Conservation (phyloP, 768 basidiomycete species). For the Leccinum incarnatum region DNA sequence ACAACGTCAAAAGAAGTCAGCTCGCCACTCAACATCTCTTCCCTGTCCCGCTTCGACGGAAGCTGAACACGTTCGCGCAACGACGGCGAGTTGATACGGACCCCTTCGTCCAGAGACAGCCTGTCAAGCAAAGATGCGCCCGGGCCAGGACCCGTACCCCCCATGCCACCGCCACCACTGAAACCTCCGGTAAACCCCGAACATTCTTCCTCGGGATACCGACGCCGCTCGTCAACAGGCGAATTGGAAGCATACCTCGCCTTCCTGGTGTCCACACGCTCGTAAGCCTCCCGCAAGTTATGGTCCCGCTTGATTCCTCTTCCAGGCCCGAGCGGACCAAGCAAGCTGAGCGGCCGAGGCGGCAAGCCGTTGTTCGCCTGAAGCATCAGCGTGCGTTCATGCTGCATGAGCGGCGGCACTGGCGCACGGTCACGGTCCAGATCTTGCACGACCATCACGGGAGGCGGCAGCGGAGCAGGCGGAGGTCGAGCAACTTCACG, state of each 20-base stretch:
- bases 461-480: conserved; percentile 3
- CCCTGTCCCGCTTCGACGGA: conserved; percentile 32
- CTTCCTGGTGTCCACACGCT: conserved; percentile 22
- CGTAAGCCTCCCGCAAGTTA: conserved; percentile 18
- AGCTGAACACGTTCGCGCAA: conserved; percentile 40
- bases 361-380: conserved; percentile 27
- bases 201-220: conserved; percentile 15
- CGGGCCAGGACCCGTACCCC: neutral
- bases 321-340: conserved; percentile 13
- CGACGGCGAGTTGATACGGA: conserved; percentile 18
- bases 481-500: neutral
- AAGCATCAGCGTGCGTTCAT: conserved; percentile 31
- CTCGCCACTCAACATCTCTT: conserved; percentile 26
- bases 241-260: conserved; percentile 8
- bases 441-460: neutral
- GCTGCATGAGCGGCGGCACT: conserved; percentile 25
- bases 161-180: neutral
- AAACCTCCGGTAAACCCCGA: neutral
- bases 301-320: conserved; percentile 18
- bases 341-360: conserved; percentile 23
- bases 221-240: conserved; percentile 16
- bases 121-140: conserved; percentile 41
- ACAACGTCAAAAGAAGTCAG: neutral
- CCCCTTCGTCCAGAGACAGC: conserved; percentile 27
- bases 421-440: conserved; percentile 12